These are phyloP conservation scores for Allantophomopsis lycopodina DNA, from an alignment of 2,329 filamentous ascomycete genomes.

Conservation along the genomic window DNA sequence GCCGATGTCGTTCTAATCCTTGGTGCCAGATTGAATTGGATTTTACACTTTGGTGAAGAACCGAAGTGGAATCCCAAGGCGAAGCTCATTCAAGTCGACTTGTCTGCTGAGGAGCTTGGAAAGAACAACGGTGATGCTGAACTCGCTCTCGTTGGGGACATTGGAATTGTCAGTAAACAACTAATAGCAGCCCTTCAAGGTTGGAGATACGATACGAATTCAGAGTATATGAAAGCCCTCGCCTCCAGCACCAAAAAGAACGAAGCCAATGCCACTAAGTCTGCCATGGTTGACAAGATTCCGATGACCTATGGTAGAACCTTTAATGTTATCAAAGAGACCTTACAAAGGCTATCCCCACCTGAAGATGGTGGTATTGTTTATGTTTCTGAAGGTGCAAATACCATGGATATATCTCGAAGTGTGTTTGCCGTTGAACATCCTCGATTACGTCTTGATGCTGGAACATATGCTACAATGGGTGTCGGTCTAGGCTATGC, in stretches of 20 bases:
- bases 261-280: conserved; percentile 26
- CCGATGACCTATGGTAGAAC: conserved; percentile 35
- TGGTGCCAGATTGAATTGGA: conserved; percentile 42
- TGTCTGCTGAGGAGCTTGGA: conserved; percentile 37
- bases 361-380: conserved; percentile 31
- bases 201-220: conserved; percentile 27
- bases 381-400: conserved; percentile 43
- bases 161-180: conserved; percentile 31
- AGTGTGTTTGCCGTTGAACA: conserved; percentile 37
- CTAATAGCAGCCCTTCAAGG: conserved; percentile 23
- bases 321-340: conserved; percentile 35
- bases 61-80: conserved; percentile 36
- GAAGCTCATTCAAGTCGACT: conserved; percentile 40
- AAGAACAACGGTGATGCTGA: conserved; percentile 31
- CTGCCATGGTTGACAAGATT: conserved; percentile 22
- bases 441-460: conserved; percentile 39
- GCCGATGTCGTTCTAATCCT: conserved; percentile 40
- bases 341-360: conserved; percentile 29
- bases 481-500: conserved; percentile 42
- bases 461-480: conserved; percentile 45
- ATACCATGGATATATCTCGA: conserved; percentile 47
- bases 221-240: conserved; percentile 20
- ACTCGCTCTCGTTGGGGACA: conserved; percentile 35
- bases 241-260: conserved; percentile 28
- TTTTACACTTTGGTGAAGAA: conserved; percentile 38